These are phyloP conservation scores for Chenopodium suecicum DNA, from an alignment of 148 eudicot species.

Conservation along the genomic window DNA sequence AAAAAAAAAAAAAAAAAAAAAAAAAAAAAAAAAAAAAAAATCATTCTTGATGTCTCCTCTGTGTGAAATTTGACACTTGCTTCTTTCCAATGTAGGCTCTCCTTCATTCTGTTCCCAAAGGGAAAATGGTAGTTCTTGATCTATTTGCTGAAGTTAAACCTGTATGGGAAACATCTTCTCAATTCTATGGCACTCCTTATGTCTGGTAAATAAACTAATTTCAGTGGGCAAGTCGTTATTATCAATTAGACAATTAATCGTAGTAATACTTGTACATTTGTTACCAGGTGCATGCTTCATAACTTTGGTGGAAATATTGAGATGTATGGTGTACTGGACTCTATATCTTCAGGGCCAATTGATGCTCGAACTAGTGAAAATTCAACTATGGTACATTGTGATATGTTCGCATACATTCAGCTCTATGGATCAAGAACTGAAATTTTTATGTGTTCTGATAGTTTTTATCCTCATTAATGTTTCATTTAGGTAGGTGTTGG, in stretches of 20 bases:
- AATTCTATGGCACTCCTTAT: slow-evolving; percentile 92
- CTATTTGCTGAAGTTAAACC: slow-evolving; percentile 98
- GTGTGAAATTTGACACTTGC: not conserved
- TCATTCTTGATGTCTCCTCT: not conserved
- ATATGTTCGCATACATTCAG: slow-evolving; percentile 1
- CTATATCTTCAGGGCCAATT: slow-evolving; percentile 87
- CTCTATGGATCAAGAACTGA: not conserved
- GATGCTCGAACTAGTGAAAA: slow-evolving; percentile 76
- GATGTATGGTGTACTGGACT: slow-evolving; percentile 91
- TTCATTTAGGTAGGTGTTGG: slow-evolving; percentile 88
- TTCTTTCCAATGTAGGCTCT: slow-evolving; percentile 62
- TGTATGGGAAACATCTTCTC: slow-evolving; percentile 82
- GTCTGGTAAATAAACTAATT: slow-evolving; percentile 52
- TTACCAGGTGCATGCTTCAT: slow-evolving; percentile 94
- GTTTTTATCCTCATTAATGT: not conserved
- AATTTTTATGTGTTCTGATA: not conserved
- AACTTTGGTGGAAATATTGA: slow-evolving; percentile 99
- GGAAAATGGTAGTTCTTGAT: slow-evolving; percentile 99
- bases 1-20: too few species aligned
- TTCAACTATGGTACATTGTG: slow-evolving; percentile 81
- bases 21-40: not conserved
- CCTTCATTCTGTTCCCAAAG: slow-evolving; percentile 94
- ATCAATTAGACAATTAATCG: not conserved
- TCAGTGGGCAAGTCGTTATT: slow-evolving; percentile 4
- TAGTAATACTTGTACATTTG: slow-evolving; percentile 15